Base-by-base conservation (phyloP, 495 filamentous ascomycete genomes). In the Penicillium verhagenii region DNA sequence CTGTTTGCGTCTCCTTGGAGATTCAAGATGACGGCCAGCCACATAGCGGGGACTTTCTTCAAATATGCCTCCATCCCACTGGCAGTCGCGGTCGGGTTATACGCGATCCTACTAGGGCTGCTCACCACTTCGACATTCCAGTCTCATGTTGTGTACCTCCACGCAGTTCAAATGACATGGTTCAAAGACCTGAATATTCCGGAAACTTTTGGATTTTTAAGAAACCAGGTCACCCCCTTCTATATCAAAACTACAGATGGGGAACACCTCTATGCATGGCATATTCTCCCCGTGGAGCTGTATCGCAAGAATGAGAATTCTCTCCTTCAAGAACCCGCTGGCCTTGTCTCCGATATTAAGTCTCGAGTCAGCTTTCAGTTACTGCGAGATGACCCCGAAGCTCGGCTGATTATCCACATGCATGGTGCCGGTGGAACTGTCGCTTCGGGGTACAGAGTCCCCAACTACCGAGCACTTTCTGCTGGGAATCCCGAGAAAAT, bases 181-280 rank as follows among this genome's bases (percentile, higher is more conserved):
- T 74, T 73, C 58, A 72, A 78, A 55, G 71, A 79, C 51, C 70
- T 79, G 38, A 68, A 77, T 57, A 55, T 75, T 5, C 75, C 75
- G n/a, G 75, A 79, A 50, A 53, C 52, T n/a, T 79, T 76, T 61
- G 76, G 76, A 4, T 79, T 81, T 47, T 54, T 81, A 9, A 69
- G 53, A 29, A 87, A 86, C 63, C 87, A 91, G 69, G 80, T 87
- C 20, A 86, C 82, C 1, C 82, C 86, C 0, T 90, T 91, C 63
- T 72, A 72, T 1, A 78, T 91, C 51, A 68, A 64, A 14, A 82
- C 86, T 6, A 60, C 75, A 11, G 81, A 86, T 55, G 73, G 75
- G 39, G 77, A 85, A 56, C 68, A 60, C 13, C 73, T 90, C 4
- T 86, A 89, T 57, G 81, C 86, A 10, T 91, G 87, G 87, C 87